Conservation (phyloP, 495 filamentous ascomycete genomes). For the Sordaria brevicollis region DNA sequence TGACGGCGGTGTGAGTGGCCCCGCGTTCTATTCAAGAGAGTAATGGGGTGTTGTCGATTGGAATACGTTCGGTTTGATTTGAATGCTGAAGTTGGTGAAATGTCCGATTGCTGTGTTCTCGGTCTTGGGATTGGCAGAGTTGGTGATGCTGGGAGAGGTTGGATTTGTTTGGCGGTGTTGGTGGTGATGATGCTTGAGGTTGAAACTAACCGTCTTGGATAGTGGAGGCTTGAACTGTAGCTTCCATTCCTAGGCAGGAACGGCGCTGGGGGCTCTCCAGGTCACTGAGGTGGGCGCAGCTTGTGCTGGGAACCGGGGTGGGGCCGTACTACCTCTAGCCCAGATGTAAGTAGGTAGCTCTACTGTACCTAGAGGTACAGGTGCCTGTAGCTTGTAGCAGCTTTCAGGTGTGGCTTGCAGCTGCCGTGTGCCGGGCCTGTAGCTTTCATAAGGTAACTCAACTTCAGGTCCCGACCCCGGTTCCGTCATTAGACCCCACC, state of each 20-base stretch:
- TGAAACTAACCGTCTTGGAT: not conserved
- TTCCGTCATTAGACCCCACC: not conserved
- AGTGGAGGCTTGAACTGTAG: not conserved
- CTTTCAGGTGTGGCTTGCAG: too few species aligned
- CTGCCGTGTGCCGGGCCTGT: not conserved
- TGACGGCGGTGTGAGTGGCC: not conserved
- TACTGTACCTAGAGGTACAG: too few species aligned
- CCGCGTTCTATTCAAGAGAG: not conserved
- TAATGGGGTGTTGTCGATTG: not conserved
- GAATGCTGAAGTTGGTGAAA: not conserved
- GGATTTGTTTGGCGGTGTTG: not conserved
- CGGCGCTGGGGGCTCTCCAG: not conserved
- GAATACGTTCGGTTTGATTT: not conserved
- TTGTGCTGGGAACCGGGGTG: not conserved
- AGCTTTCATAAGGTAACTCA: not conserved
- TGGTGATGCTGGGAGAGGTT: not conserved
- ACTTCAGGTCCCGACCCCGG: not conserved
- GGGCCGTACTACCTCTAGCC: not conserved
- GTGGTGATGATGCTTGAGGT: not conserved
- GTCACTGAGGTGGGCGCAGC: not conserved
- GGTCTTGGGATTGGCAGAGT: not conserved
- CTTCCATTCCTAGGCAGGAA: not conserved
- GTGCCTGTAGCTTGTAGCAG: too few species aligned
- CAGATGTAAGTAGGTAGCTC: too few species aligned
- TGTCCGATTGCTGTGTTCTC: not conserved